Conservation (phyloP, 2,329 filamentous ascomycete genomes). For the Cytospora schulzeri region DNA sequence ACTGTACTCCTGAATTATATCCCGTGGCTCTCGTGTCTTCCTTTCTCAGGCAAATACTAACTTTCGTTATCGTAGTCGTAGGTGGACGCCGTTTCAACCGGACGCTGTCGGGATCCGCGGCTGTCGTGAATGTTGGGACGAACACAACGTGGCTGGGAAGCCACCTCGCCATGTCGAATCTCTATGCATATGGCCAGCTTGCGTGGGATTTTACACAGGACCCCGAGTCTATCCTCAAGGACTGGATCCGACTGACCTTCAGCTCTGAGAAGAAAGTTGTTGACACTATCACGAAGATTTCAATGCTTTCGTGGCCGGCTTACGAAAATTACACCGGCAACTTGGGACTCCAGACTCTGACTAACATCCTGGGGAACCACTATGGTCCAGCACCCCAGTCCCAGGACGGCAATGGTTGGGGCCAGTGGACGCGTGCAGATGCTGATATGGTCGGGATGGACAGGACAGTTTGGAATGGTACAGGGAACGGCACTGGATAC, state of each 20-base stretch:
- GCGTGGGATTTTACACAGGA: slow-evolving; percentile 63
- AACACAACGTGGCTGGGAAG: slow-evolving; percentile 70
- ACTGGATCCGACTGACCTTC: slow-evolving; percentile 72
- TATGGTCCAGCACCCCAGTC: slow-evolving; percentile 69
- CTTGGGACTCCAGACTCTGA: slow-evolving; percentile 68
- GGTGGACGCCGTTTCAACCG: slow-evolving; percentile 61
- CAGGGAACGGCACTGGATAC: slow-evolving; percentile 68
- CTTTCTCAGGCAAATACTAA: no score
- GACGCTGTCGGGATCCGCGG: slow-evolving; percentile 62
- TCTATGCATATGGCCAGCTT: slow-evolving; percentile 69
- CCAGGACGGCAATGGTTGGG: slow-evolving; percentile 69
- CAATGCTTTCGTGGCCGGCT: slow-evolving; percentile 69
- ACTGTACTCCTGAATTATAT: no score
- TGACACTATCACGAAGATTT: slow-evolving; percentile 62
- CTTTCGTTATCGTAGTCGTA: no score
- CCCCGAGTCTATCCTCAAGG: slow-evolving; percentile 54
- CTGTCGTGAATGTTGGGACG: slow-evolving; percentile 67
- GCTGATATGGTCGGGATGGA: slow-evolving; percentile 67
- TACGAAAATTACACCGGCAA: slow-evolving; percentile 75
- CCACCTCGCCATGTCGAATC: slow-evolving; percentile 70
- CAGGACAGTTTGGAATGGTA: slow-evolving; percentile 68
- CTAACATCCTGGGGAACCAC: slow-evolving; percentile 67
- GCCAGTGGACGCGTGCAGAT: slow-evolving; percentile 72
- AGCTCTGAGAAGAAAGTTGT: slow-evolving; percentile 56
- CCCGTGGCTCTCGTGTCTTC: no score